A percentile compares a stretch with the other conserved stretches of the same genome.
Evolutionary conservation across 1,284 basidiomycete genomes (phyloP).

Genomic region (Dichomitus squalens): DNA sequence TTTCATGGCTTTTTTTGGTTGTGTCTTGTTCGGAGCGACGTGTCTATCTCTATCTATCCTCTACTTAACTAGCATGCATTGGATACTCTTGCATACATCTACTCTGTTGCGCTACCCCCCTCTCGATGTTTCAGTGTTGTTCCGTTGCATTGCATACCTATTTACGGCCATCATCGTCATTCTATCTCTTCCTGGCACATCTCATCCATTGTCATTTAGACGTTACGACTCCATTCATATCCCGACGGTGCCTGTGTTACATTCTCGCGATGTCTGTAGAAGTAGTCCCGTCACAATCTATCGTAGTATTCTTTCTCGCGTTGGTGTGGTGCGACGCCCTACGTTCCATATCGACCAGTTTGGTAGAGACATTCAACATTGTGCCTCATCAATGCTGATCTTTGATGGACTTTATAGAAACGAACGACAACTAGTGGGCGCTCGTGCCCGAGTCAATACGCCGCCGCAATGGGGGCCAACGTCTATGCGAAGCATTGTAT

Average conservation of each 20-base stretch:
- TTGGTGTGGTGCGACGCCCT: too few relatives aligned
- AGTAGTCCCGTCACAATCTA: not conserved
- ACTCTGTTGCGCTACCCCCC: conserved; percentile 4
- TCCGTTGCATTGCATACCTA: not conserved
- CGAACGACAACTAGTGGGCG: too few relatives aligned
- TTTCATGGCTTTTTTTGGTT: too few relatives aligned
- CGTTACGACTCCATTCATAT: not conserved
- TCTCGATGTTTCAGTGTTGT: not conserved
- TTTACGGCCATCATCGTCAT: not conserved
- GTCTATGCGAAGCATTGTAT: too few relatives aligned
- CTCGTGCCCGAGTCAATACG: too few relatives aligned
- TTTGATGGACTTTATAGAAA: too few relatives aligned
- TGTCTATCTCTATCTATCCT: not conserved
- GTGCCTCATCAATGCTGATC: too few relatives aligned
- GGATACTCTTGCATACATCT: not conserved
- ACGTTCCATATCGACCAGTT: too few relatives aligned
- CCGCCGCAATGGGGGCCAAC: too few relatives aligned
- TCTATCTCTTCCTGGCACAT: conserved; percentile 4
- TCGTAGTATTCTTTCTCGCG: too few relatives aligned
- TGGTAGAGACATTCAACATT: too few relatives aligned
- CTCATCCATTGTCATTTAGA: not conserved
- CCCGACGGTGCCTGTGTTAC: too few relatives aligned
- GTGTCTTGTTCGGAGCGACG: not conserved
- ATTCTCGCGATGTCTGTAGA: not conserved
- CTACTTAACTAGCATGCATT: not conserved